Evolutionary conservation across 371 early-diverging fungal genomes (phyloP), one percentile per base, ranked within the genome.

Genomic region (Mucor velutinosus): DNA sequence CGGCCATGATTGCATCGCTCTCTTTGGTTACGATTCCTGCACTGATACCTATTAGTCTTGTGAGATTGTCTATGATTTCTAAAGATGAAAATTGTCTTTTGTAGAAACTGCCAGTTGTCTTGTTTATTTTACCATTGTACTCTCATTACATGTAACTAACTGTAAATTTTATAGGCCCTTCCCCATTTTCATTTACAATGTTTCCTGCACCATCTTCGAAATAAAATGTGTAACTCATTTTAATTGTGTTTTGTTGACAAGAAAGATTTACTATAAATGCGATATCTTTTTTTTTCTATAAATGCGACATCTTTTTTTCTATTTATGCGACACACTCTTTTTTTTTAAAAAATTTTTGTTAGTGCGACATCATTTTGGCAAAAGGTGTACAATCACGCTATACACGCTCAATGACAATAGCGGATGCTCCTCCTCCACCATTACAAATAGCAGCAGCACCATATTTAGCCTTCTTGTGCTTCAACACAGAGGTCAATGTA

Each of bases 371-470:
- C n/a, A n/a, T n/a, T n/a, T n/a, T n/a, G n/a, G n/a, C n/a, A n/a
- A n/a, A n/a, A n/a, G n/a, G n/a, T n/a, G n/a, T n/a, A n/a, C n/a
- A n/a, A n/a, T n/a, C n/a, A n/a, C n/a, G n/a, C 74, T 76, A 78
- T 62, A 81, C 61, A 60, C 88, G 86, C 77, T 97, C 93, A 76
- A 99, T 89, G 51, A 97, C 89, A 35, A 97, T 70, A 32, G 98
- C 97, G 65, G 70, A 74, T 12, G 97, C 98, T 72, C 95, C 97
- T 63, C 97, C 96, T 21, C 96, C 97, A 67, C 98, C 98, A 71
- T 97, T 97, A 88, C 97, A 97, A 62, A 97, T 91, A 63, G 87
- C 96, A 43, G 98, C 98, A 60, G 88, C 90, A 59, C 98, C 98
- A 70, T 90, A 85, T 75, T 93, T 91, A 45, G 89, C 94, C 19